Base-by-base conservation (phyloP, 2,329 filamentous ascomycete genomes). In the Calonectria naviculata region DNA sequence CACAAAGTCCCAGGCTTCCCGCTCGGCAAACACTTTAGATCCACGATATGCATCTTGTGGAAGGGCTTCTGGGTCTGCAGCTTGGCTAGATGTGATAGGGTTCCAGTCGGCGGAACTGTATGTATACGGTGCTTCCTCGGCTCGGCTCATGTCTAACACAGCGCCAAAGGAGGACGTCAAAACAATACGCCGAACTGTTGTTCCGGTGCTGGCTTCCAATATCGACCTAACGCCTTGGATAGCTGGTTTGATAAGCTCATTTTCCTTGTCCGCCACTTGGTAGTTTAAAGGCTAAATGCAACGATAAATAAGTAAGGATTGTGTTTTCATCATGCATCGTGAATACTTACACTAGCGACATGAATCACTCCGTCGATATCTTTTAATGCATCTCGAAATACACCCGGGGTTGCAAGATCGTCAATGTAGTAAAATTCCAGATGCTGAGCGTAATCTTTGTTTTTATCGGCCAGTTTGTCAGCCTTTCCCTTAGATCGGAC, bases 21-120 rank as follows among this genome's bases (percentile, higher is more conserved):
- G 60, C 7, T 71, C 69, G 1, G 69, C 69, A 28, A 71, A 68
- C 17, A 68, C 65, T 15, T 71, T 71, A 12, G 69, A 71, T 38
- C 69, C 69, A 4, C 69, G 60, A 26, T 71, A 71, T 7, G 69
- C 69, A 29, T 71, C 69, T 31, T 71, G 69, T 1, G 69, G 69
- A 13, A 65, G 65, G 0, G 69, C 65, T 1, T 49, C 8, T 8
- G 69, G 69, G 19, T 65, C 52, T 41, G 44, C 31, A 2, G 69
- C 69, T 19, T 65, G 47, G 5, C 5, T 31, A 28, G 70, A 72
- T 8, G 52, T 71, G 13, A 72, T 69, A 1, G 71, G 71, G 34
- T 73, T 73, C 71, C 71, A 73, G 31, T 73, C 71, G 10, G 41
- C 41, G 9, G 65, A 42, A 13, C 65, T 65, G n/a, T 65, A 71